Conservation (phyloP, 148 eudicot genomes). For the Vaccinium macrocarpon region DNA sequence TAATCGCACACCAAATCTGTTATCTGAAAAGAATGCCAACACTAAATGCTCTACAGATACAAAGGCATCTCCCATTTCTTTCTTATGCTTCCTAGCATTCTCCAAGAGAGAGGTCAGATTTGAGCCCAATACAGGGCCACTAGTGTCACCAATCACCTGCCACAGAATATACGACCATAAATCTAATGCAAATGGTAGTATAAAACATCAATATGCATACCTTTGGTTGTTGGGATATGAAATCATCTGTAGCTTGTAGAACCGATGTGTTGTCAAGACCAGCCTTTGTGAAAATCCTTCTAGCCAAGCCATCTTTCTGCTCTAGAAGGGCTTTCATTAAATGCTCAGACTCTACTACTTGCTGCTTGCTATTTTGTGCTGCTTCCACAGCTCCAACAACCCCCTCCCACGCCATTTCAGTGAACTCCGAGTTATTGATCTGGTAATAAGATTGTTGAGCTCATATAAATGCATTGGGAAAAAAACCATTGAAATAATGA, state of each 20-base stretch:
- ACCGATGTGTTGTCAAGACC: slow-evolving; percentile 90
- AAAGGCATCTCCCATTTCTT: slow-evolving; percentile 89
- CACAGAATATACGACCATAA: slow-evolving; percentile 19
- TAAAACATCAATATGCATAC: slow-evolving; percentile 30
- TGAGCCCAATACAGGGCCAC: slow-evolving; percentile 71
- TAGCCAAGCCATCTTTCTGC: slow-evolving; percentile 93
- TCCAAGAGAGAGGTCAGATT: slow-evolving; percentile 63
- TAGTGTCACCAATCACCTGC: slow-evolving; percentile 89
- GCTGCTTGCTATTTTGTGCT: slow-evolving; percentile 74
- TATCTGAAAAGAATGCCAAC: slow-evolving; percentile 72
- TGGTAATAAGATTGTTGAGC: slow-evolving; percentile 26
- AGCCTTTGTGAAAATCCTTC: slow-evolving; percentile 87
- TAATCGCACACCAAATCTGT: slow-evolving; percentile 75
- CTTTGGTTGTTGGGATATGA: slow-evolving; percentile 90
- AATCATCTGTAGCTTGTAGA: slow-evolving; percentile 77
- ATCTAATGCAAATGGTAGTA: neutral
- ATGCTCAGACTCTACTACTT: slow-evolving; percentile 95
- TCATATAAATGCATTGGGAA: slow-evolving; percentile 4
- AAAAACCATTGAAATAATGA: neutral
- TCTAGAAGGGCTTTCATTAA: slow-evolving; percentile 89
- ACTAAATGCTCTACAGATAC: slow-evolving; percentile 93
- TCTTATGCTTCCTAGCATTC: slow-evolving; percentile 73
- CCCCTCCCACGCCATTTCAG: slow-evolving; percentile 99
- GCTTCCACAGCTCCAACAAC: slow-evolving; percentile 83
- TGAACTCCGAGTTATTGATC: slow-evolving; percentile 75